Base-by-base conservation (phyloP, 129 eudicot genomes). In the Escallonia rubra region DNA sequence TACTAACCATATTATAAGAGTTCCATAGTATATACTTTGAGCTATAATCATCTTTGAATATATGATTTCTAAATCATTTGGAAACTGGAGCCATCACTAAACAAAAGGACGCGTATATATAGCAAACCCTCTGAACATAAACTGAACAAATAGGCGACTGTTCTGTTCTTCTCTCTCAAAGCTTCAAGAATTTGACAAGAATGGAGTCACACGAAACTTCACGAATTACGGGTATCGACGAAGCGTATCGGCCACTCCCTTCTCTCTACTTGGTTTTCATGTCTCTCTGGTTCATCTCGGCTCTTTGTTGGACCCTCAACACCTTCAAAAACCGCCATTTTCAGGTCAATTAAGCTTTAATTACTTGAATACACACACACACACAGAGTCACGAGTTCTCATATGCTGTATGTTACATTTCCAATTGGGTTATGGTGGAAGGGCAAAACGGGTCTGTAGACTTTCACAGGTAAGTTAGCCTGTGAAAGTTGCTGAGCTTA, bases 251-350 rank as follows among this genome's bases (percentile, higher is more conserved):
- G 77, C 84, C 89, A 11, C 82, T 92, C 0, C 91, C 98, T 8
- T 80, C 78, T 55, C 78, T 92, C 41, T 88, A 86, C 78, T 74
- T 88, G 16, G 73, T 85, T 59, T 81, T 92, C 71, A 81, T 79
- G 68, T 65, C 84, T 58, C 80, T 92, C 40, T 92, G 98, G 98
- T 59, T 81, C 69, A 51, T 83, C 74, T 83, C 85, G 45, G 83
- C 96, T 57, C 73, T 70, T 52, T 92, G 74, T 63, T 92, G 98
- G 98, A 70, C 89, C 23, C 43, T 92, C 69, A 82, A 86, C 76
- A 92, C 96, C 40, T 81, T 75, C 76, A 77, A 67, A 54, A 83
- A 78, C 69, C 91, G 96, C 69, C 95, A 69, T 69, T 80, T 79
- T 81, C 98, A 88, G 96, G 98, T 91, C 82, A 56, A 42, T 69